Evolutionary conservation across 768 basidiomycete genomes (phyloP), one percentile per base, ranked within the genome.

Genomic region (Royoungia palumana): DNA sequence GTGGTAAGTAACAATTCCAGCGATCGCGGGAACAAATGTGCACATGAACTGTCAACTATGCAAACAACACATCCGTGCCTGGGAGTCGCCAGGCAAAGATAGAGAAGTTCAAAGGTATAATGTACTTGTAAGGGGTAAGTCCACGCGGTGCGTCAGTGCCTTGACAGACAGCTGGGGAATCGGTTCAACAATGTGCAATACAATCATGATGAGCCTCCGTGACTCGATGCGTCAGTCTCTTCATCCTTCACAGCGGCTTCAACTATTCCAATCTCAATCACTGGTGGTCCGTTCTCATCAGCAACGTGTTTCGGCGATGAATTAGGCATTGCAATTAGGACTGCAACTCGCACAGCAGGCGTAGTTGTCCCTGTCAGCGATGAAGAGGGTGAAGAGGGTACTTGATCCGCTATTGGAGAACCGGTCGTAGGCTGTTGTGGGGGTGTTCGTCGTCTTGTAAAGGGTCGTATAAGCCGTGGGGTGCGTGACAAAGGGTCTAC

Each of bases 261-360:
- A 5, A 56, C 55, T 5, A 70, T 21, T 4, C 71, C 71, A 10
- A 72, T 53, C 54, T 72, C 70, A 5, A 72, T 40, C 27, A 63
- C 55, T 5, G 71, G 71, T 12, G 62, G 60, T n/a, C 56, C 57
- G 11, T 34, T 52, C 25, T 60, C 63, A 27, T 65, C 67, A 13
- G 30, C 14, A 14, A 44, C 10, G 10, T 46, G 51, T 17, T 44
- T 49, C 37, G 20, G 53, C 14, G 51, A 30, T 10, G 24, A 12
- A 21, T 24, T 28, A 17, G 75, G 75, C 76, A 77, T 75, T 5
- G 76, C 74, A 35, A 77, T 71, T 27, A 77, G 61, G 16, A 77
- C 73, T 0, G 72, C 69, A 25, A 77, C 65, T 30, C 64, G 66
- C 21, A 77, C 61, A 37, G 59, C 47, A 28, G 67, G 53, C 40